phyloP scores from a whole-genome alignment of 2,329 filamentous ascomycete genomes.

The Claviceps sp. region DNA sequence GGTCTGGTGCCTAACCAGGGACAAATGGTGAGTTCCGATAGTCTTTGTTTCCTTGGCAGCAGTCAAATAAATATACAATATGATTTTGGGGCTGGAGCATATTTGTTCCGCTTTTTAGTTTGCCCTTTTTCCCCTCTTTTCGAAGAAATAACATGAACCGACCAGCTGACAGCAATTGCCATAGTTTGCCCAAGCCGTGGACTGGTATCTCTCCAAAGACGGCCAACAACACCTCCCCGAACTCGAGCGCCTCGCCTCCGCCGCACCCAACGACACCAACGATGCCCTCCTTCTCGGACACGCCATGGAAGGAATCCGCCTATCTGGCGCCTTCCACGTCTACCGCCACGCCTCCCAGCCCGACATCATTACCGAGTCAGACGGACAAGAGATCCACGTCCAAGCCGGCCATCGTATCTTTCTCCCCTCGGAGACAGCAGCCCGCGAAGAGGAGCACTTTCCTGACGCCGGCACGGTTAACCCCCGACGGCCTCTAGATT shows the following conservation, averaged over 20 bases:
- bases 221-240: conserved; percentile 43
- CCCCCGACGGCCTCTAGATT: conserved; percentile 47
- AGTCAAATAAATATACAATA: too few relatives aligned
- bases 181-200: conserved; percentile 57
- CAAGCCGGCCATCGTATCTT: conserved; percentile 47
- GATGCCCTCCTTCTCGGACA: conserved; percentile 56
- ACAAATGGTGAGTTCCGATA: conserved; percentile 38
- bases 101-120: background rate
- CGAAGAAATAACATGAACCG: background rate
- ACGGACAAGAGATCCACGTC: conserved; percentile 36
- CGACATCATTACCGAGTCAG: conserved; percentile 35
- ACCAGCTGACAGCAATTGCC: background rate
- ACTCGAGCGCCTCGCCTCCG: conserved; percentile 44
- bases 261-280: conserved; percentile 39
- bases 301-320: conserved; percentile 56
- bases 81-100: background rate
- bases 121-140: background rate
- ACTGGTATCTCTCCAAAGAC: conserved; percentile 53
- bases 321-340: conserved; percentile 48
- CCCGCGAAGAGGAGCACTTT: conserved; percentile 44
- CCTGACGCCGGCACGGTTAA: conserved; percentile 47
- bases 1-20: conserved; percentile 59
- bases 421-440: conserved; percentile 44
- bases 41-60: too few relatives aligned
- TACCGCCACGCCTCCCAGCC: conserved; percentile 40